Evolutionary conservation across 2,329 filamentous ascomycete genomes (phyloP).

Genomic region (Rhinocladiella mackenziei): DNA sequence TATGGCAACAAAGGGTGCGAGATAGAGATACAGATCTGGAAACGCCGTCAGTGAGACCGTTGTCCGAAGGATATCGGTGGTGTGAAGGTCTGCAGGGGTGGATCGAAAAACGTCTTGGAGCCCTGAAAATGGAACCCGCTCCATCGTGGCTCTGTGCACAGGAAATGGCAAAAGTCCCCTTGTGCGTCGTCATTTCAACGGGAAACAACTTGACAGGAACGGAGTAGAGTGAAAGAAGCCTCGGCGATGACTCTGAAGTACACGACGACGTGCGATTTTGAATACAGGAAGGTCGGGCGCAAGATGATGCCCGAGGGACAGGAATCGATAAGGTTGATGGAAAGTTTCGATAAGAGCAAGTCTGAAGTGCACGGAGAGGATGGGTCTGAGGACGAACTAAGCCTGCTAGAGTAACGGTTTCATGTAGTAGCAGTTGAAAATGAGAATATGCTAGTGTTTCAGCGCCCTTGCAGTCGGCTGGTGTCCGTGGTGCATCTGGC

Average conservation of each 20-base stretch:
- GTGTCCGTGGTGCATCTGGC: neutral
- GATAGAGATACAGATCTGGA: constrained; percentile 12
- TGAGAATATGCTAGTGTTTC: constrained; percentile 3
- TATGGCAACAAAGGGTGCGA: constrained; percentile 3
- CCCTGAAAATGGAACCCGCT: too few relatives aligned
- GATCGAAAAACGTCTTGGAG: constrained; percentile 48
- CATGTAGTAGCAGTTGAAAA: neutral
- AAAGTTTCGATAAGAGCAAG: neutral
- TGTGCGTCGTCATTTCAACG: neutral
- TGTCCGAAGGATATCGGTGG: constrained; percentile 44
- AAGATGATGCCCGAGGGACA: neutral
- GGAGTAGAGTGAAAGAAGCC: constrained; percentile 14
- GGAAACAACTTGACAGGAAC: constrained; percentile 17
- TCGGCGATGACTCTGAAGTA: constrained; percentile 4
- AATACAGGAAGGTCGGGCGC: constrained; percentile 11
- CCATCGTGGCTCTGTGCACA: too few relatives aligned
- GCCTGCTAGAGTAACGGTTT: constrained; percentile 9
- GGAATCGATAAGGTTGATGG: neutral
- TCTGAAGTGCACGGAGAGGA: constrained; percentile 1
- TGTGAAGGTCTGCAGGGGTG: constrained; percentile 57
- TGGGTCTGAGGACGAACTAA: constrained; percentile 18
- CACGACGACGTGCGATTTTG: constrained; percentile 11
- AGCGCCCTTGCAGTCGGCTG: constrained; percentile 16
- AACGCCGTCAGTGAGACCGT: constrained; percentile 18
- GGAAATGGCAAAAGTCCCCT: too few relatives aligned